Conservation (phyloP, 1,284 basidiomycete genomes). For the Ustilago trichophora region DNA sequence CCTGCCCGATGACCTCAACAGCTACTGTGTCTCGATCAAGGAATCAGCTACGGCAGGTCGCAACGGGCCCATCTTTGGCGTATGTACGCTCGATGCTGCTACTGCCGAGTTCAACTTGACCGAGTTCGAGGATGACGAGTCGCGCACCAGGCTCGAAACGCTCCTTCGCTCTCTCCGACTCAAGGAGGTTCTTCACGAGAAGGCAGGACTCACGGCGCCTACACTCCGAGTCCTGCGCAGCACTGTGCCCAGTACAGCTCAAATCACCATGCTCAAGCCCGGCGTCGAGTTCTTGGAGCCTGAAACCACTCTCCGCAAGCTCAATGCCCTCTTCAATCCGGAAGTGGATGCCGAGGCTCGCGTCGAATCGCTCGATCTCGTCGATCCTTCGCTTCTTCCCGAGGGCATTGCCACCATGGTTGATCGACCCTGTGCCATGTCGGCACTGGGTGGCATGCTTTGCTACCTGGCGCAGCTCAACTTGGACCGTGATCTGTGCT, state of each 20-base stretch:
- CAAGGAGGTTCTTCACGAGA: constrained; percentile 91
- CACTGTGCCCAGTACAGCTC: constrained; percentile 50
- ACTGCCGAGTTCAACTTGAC: constrained; percentile 95
- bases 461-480: constrained; percentile 63
- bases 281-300: constrained; percentile 59
- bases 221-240: constrained; percentile 59
- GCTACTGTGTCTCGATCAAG: constrained; percentile 91
- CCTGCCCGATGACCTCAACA: constrained; percentile 90
- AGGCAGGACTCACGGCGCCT: constrained; percentile 71
- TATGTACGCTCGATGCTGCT: constrained; percentile 93
- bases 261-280: constrained; percentile 62
- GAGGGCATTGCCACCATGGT: constrained; percentile 55
- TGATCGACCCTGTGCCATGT: constrained; percentile 50
- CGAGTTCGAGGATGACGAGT: constrained; percentile 89
- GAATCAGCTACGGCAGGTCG: constrained; percentile 65
- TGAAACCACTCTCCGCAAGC: constrained; percentile 47
- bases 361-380: constrained; percentile 38
- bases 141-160: constrained; percentile 91
- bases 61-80: constrained; percentile 74
- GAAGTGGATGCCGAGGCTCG: constrained; percentile 29
- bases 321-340: constrained; percentile 55
- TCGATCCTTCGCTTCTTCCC: constrained; percentile 46
- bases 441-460: constrained; percentile 62
- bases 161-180: constrained; percentile 89
- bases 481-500: constrained; percentile 61